These are phyloP conservation scores for Talaromyces sp. DNA, from an alignment of 2,329 filamentous ascomycete genomes.

Conservation along the genomic window DNA sequence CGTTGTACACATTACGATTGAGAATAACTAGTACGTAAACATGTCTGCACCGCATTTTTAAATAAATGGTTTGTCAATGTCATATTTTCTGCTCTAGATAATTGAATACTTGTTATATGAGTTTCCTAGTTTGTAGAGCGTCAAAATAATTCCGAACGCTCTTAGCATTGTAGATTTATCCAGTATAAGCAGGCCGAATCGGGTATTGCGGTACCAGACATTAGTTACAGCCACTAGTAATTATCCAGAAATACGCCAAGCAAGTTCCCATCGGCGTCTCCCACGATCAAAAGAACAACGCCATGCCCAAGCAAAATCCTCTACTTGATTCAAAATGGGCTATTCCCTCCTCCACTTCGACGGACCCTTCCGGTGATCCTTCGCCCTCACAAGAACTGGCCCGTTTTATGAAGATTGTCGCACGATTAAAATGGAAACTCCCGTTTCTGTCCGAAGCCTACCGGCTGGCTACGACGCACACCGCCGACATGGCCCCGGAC, in stretches of 20 bases:
- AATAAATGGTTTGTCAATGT: too few relatives aligned
- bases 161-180: background rate
- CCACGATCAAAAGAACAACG: background rate
- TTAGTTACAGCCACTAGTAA: background rate
- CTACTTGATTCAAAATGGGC: slow-evolving; percentile 7
- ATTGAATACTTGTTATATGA: too few relatives aligned
- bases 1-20: too few relatives aligned
- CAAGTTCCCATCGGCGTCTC: background rate
- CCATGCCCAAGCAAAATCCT: background rate
- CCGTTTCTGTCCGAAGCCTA: slow-evolving; percentile 56
- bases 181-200: background rate
- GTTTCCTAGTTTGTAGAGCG: too few relatives aligned
- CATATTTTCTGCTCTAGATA: too few relatives aligned
- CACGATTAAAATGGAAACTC: slow-evolving; percentile 59
- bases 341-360: slow-evolving; percentile 1
- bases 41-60: too few relatives aligned
- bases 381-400: slow-evolving; percentile 42
- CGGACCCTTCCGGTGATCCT: slow-evolving; percentile 5
- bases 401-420: slow-evolving; percentile 56
- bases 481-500: slow-evolving; percentile 18
- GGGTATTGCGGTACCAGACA: background rate
- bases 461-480: slow-evolving; percentile 38
- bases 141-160: background rate
- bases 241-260: background rate
- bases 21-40: too few relatives aligned